Conservation (phyloP, 805 yeast genomes). For the Lipomyces lipofer region DNA sequence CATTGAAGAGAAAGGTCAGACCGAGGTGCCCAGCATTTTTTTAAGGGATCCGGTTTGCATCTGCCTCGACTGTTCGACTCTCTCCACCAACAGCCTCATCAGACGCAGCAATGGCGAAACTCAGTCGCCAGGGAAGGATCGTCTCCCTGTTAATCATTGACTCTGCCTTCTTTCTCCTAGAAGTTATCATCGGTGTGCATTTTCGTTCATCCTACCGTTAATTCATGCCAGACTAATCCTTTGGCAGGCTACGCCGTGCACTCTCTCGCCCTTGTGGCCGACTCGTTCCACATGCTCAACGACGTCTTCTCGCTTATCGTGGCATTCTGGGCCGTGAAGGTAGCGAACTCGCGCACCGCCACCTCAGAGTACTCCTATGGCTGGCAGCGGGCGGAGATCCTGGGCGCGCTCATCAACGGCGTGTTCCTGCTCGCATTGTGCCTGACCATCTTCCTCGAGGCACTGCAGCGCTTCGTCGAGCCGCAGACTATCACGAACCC, state of each 20-base stretch:
- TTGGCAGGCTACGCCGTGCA: slow-evolving; percentile 70
- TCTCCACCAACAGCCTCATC: not conserved
- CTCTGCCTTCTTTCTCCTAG: slow-evolving; percentile 79
- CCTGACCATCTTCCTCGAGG: slow-evolving; percentile 88
- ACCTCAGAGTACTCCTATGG: slow-evolving; percentile 93
- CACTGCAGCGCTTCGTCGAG: slow-evolving; percentile 80
- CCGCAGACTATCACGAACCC: slow-evolving; percentile 83
- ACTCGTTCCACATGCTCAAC: slow-evolving; percentile 95
- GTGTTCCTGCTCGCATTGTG: slow-evolving; percentile 91
- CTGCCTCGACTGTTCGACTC: no score
- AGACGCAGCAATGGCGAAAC: slow-evolving; percentile 10
- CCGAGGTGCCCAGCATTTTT: no score
- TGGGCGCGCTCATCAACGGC: slow-evolving; percentile 93
- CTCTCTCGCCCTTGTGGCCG: slow-evolving; percentile 92
- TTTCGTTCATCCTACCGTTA: no score
- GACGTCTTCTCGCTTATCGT: slow-evolving; percentile 86
- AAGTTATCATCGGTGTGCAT: slow-evolving; percentile 79
- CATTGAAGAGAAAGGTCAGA: no score
- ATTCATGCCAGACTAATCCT: no score
- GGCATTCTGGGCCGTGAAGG: slow-evolving; percentile 95
- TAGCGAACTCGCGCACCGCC: slow-evolving; percentile 76
- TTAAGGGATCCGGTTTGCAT: no score
- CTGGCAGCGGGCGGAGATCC: slow-evolving; percentile 95
- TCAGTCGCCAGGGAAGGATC: slow-evolving; percentile 49
- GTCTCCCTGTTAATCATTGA: slow-evolving; percentile 71